Base-by-base conservation (phyloP, 1,284 basidiomycete genomes). In the Pseudozyma pruni region DNA sequence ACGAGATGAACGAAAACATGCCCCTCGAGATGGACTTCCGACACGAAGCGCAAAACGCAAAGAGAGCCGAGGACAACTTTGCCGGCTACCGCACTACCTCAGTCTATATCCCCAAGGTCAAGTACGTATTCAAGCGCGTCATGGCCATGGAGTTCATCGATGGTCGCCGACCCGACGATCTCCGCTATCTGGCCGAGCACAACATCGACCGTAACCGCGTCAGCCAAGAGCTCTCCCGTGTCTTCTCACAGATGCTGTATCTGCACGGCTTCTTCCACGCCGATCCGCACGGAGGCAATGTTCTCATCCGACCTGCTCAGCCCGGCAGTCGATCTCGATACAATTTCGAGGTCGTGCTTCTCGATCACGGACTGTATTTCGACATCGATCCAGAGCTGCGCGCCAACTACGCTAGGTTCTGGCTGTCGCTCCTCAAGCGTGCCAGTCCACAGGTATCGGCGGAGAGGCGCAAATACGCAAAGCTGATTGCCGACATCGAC, bases 201-300 rank as follows among this genome's bases (percentile, higher is more conserved):
- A 86, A 89, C 50, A 98, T 99, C 74, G 93, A 99, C 83, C 87
- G 95, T 51, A 99, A 97, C 79, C 90, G 90, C 79, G 94, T 97
- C 38, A 90, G 92, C 3, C 85, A 96, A 64, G 94, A 97, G 83
- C 76, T 85, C 8, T 80, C 81, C 2, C 69, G 79, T 63, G 92
- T 95, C 79, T 98, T 98, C 79, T 91, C 89, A 44, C 90, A 90
- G 79, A 98, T 98, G 96, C 92, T 98, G 19, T 97, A 98, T 79
- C 83, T 97, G 35, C 92, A 97, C 81, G 95, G 95, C 33, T 94
- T 80, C 71, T 82, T 78, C 53, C 78, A 76, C 46, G 73, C 70
- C 17, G 78, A 81, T 54, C 80, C 80, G 14, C 81, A 81, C 57
- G 80, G 72, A 34, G 94, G 95, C 9, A 98, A 98, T 81, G 85